Base-by-base conservation (phyloP, 1,139 yeast species). In the Sugiyamaella xylanicola region DNA sequence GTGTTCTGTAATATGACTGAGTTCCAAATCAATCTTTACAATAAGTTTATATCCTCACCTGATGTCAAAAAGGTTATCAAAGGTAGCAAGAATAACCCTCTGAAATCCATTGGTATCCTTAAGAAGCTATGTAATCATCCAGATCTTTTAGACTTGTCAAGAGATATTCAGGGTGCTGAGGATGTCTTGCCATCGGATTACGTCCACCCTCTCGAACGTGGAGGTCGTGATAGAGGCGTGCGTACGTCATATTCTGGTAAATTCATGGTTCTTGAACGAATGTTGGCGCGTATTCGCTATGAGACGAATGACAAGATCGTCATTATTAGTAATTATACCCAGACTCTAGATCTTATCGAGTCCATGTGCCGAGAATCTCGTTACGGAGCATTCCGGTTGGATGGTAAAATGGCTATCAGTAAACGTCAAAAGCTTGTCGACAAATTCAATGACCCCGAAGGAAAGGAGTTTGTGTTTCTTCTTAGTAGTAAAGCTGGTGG, bases 401-500 rank as follows among this genome's bases (percentile, higher is more conserved):
- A 93, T 70, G 99, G 99, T 27, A 86, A 97, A 0, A 83, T 93
- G 89, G 84, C 82, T 56, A 90, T 93, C 57, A 89, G 88, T 71
- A 95, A 95, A 69, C 82, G 99, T 61, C 99, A 93, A 66, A 91
- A 88, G 66, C 78, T 93, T 45, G 99, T 93, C 27, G 98, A 93
- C 71, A 77, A 80, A 64, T 93, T 93, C 71, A 95, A 93, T 68
- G 87, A 93, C 64, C 97, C 98, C 0, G 87, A 87, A 35, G 88
- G 93, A 1, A 81, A 85, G 4, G 98, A 91, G 63, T 93, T 93
- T 69, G 85, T 93, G 2, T 93, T 93, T 65, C 76, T 93, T 60
- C 76, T 93, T 54, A 90, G 97, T 65, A 89, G 97, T 9, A 95
- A 93, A 71, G 99, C 99, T 0, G 99, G 99, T 63, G 99, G 99